Base-by-base conservation (phyloP, 495 filamentous ascomycete genomes). In the Penicillium flavigenum region DNA sequence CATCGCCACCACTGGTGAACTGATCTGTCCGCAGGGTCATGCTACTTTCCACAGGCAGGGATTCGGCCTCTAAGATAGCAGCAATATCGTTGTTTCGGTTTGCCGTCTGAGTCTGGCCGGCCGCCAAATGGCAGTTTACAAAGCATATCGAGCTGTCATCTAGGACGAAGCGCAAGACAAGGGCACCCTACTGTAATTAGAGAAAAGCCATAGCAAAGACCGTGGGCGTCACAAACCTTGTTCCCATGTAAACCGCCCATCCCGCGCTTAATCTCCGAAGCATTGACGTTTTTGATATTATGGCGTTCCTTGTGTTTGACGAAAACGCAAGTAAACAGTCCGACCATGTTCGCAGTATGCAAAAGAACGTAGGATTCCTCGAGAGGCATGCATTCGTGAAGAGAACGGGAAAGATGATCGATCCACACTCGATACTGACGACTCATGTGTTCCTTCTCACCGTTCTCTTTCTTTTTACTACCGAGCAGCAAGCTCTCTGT, bases 341-440 rank as follows among this genome's bases (percentile, higher is more conserved):
- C 95, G 14, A 98, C 90, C 51, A 98, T 78, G 59, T 88, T 96
- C 2, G 92, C 86, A 5, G 88, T 90, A 63, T 98, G 92, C 10
- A 98, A 78, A 19, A 96, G 81, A 48, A 87, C 83, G 67, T 98
- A 98, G 4, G 89, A 83, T 53, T 92, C 82, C 51, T 86, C 78
- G 17, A 84, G 76, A 5, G 91, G 87, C 85, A 96, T 89, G 63
- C 85, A 81, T 54, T 93, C 88, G 65, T 96, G 90, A 34, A 98
- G 79, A 61, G 81, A 83, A 44, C 87, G 83, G 2, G 86, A 85
- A 26, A 98, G 80, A 70, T 92, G 89, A 63, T 98, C 91, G 63
- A 89, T 81, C 94, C 94, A 98, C 34, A 92, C 90, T 57, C 94
- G 88, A 63, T 98, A 98, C 70, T 97, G 93, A 58, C 93, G 92